Base-by-base conservation (phyloP, 257 asterid species). In the Plantago major region DNA sequence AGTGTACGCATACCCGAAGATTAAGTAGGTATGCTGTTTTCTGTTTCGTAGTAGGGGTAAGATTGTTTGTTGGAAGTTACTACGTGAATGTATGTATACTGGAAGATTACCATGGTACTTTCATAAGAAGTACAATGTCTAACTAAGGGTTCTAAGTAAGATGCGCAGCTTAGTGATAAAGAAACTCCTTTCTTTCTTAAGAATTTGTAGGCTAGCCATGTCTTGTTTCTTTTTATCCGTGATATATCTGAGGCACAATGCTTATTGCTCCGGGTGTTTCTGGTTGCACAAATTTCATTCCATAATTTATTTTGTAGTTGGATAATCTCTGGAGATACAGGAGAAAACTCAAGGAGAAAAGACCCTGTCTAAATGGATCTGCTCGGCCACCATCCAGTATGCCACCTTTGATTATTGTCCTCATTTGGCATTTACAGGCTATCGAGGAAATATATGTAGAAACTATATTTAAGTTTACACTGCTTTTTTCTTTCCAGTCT, bases 261-360 rank as follows among this genome's bases (percentile, higher is more conserved):
- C 46, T 59, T 13, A 22, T 56, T 46, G 43, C 51, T 54, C 49
- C 60, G 19, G n/a, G 12, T n/a, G 50, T 44, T 40, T 11, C 64
- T 37, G 37, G n/a, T 63, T 59, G 47, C 9, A n/a, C 46, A 28
- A 22, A 18, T 53, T 64, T 28, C 51, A 50, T 16, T 53, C 11
- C 14, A 33, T 65, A 46, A 13, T 63, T 17, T 70, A 10, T 47
- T 33, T 53, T 79, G 81, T 73, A 88, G 96, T 69, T 83, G 81
- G 83, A 79, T 68, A 76, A 76, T 71, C 71, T 85, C 9, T 88
- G 96, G 96, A 83, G 88, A 75, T 81, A 81, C 82, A 79, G 81
- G 74, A 81, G 95, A 67, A 88, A 81, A 81, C 57, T 79, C 67
- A 84, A 80, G 75, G 95, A 83, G 74, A 81, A 74, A 63, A 77